Evolutionary conservation across 371 early-diverging fungal species (phyloP).

Genomic region (Entomophthora muscae): DNA sequence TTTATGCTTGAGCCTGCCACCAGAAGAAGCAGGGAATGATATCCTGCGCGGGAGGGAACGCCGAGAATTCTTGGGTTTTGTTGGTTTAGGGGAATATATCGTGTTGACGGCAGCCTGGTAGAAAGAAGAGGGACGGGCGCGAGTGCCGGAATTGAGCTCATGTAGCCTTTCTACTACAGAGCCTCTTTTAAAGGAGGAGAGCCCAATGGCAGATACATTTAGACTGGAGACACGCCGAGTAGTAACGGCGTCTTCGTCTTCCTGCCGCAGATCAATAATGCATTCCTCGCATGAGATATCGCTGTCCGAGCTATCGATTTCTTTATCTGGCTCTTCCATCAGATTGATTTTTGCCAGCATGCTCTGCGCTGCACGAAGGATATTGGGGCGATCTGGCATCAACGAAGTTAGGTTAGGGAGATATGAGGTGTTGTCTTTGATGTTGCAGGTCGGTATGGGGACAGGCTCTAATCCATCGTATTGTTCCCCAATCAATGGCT

Average conservation of each 20-base stretch:
- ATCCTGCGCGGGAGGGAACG: not conserved
- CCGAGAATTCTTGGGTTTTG: not conserved
- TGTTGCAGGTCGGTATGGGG: not conserved
- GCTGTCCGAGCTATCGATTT: not conserved
- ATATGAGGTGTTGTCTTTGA: not conserved
- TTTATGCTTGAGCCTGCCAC: too few relatives aligned
- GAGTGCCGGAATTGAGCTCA: not conserved
- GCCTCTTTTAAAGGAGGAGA: constrained; percentile 1
- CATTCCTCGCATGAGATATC: not conserved
- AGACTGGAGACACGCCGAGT: constrained; percentile 1
- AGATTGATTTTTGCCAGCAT: constrained; percentile 3
- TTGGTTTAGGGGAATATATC: not conserved
- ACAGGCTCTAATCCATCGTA: constrained; percentile 24
- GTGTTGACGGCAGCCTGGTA: constrained; percentile 3
- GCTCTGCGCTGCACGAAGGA: not conserved
- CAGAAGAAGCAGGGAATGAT: not conserved
- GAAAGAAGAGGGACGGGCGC: not conserved
- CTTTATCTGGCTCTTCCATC: not conserved
- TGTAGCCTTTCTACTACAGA: constrained; percentile 3
- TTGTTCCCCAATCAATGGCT: constrained; percentile 21
- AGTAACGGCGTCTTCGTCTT: constrained; percentile 5
- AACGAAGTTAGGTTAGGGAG: constrained; percentile 4
- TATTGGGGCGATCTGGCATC: not conserved
- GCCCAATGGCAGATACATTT: not conserved
- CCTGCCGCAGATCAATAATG: not conserved